Evolutionary conservation across 129 eudicot genomes (phyloP).

Genomic region (Rutidosis leptorrhynchoides): DNA sequence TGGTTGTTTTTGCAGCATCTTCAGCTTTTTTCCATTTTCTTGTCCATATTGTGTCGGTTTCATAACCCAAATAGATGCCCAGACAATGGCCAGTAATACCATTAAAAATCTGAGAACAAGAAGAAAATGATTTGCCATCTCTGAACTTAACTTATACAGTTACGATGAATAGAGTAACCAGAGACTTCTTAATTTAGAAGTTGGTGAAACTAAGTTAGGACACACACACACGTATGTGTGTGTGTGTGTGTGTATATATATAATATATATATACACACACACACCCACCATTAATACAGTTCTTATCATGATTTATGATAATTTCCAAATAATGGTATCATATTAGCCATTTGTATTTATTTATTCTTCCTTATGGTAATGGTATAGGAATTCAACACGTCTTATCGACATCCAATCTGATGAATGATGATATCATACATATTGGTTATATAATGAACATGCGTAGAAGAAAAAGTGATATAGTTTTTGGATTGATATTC

Average conservation of each 20-base stretch:
- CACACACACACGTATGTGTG: no score
- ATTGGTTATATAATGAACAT: not conserved
- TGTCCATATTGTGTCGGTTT: constrained; percentile 89
- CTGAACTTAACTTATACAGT: not conserved
- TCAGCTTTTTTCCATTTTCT: constrained; percentile 75
- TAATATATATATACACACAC: no score
- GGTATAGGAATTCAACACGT: not conserved
- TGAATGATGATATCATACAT: not conserved
- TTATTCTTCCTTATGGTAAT: not conserved
- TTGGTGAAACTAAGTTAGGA: constrained; percentile 22
- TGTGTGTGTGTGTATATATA: no score
- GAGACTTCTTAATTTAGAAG: not conserved
- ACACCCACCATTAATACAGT: constrained; percentile 54
- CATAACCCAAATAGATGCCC: constrained; percentile 78
- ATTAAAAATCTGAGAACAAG: constrained; percentile 43
- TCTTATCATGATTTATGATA: constrained; percentile 30
- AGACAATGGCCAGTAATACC: constrained; percentile 44
- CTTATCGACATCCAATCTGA: not conserved
- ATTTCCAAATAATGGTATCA: constrained; percentile 24
- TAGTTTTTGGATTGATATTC: not conserved
- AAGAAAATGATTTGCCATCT: constrained; percentile 43
- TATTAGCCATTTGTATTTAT: constrained; percentile 10
- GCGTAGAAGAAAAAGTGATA: constrained; percentile 14
- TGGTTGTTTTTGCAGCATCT: constrained; percentile 44
- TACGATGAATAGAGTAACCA: not conserved